Conservation (phyloP, 106 monocot species). For the Agapanthus africanus region DNA sequence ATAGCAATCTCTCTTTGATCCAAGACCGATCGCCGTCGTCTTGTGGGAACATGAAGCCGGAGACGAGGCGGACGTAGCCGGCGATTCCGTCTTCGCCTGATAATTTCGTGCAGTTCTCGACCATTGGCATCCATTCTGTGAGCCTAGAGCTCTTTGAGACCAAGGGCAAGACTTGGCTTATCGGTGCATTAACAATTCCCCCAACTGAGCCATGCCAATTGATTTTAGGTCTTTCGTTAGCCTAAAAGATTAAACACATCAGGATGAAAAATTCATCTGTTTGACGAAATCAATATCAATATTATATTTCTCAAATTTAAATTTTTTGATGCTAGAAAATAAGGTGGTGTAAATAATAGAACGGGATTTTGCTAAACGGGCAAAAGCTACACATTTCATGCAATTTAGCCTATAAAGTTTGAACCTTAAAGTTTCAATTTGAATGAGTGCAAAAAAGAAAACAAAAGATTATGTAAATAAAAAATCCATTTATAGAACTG, state of each 20-base stretch:
- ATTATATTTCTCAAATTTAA: too few species aligned
- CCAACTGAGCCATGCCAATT: constrained; percentile 19
- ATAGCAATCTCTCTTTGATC: constrained; percentile 23
- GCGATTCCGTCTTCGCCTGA: constrained; percentile 21
- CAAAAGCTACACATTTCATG: background rate
- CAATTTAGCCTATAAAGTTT: too few species aligned
- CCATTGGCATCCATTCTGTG: constrained; percentile 31
- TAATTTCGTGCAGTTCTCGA: constrained; percentile 18
- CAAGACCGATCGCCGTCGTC: constrained; percentile 23
- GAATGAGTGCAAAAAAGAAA: background rate
- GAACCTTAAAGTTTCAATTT: background rate
- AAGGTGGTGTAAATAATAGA: too few species aligned
- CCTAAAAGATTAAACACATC: too few species aligned
- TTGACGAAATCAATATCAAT: too few species aligned
- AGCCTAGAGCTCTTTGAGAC: constrained; percentile 20
- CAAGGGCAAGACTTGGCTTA: constrained; percentile 9
- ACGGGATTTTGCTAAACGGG: background rate
- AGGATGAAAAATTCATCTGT: too few species aligned
- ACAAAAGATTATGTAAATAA: background rate
- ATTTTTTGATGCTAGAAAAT: too few species aligned
- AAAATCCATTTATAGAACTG: background rate
- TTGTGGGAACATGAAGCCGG: constrained; percentile 23
- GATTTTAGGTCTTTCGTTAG: background rate
- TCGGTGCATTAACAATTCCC: constrained; percentile 6
- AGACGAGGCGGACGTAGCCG: constrained; percentile 25